Conservation (phyloP, 768 basidiomycete species). For the Austroboletus eburneus region DNA sequence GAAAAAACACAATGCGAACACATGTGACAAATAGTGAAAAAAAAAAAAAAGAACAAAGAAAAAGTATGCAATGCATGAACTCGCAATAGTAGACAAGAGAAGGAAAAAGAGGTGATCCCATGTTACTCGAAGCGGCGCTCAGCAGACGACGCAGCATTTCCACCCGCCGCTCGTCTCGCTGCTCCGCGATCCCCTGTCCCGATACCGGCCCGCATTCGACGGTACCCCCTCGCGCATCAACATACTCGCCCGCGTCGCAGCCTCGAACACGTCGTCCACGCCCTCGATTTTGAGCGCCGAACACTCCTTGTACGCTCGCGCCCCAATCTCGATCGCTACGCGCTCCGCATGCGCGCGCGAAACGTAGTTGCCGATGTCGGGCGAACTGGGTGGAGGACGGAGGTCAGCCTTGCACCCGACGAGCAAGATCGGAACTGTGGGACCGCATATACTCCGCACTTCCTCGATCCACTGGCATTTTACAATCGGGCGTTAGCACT, state of each 20-base stretch:
- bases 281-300: slow-evolving; percentile 87
- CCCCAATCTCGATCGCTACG: slow-evolving; percentile 81
- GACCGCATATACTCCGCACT: slow-evolving; percentile 93
- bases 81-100: neutral
- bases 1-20: neutral
- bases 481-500: too few species aligned
- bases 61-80: slow-evolving; percentile 3
- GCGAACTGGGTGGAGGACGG: slow-evolving; percentile 53
- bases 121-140: neutral
- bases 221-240: slow-evolving; percentile 84
- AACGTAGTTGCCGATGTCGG: slow-evolving; percentile 54
- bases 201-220: slow-evolving; percentile 46
- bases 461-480: slow-evolving; percentile 99
- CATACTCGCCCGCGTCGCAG: slow-evolving; percentile 95
- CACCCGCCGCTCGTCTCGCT: slow-evolving; percentile 39
- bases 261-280: slow-evolving; percentile 97
- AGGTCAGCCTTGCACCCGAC: slow-evolving; percentile 97
- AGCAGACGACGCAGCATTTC: slow-evolving; percentile 71
- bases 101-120: too few species aligned
- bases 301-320: slow-evolving; percentile 92
- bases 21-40: neutral
- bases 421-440: slow-evolving; percentile 87
- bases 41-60: neutral
- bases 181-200: slow-evolving; percentile 46
- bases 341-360: slow-evolving; percentile 78